Evolutionary conservation across 345 rosid species (phyloP), one percentile per base, ranked within the genome.

Genomic region (Raphanus sativus): DNA sequence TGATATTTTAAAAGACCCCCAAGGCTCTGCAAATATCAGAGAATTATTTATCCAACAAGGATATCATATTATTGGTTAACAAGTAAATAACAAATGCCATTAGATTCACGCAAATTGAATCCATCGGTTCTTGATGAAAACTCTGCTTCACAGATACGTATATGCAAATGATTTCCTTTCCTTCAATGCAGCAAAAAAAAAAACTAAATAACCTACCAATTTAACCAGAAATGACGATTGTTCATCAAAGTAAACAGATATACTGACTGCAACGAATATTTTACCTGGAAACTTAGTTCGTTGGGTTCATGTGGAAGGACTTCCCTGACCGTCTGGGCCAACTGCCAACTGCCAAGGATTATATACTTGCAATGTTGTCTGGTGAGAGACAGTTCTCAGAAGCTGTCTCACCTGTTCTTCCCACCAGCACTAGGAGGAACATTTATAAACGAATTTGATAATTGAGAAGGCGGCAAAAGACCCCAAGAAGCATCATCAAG

Each of bases 231-330:
- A 68, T n/a, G 59, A 34, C 24, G 2, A 33, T 1, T 59, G 12
- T 21, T 25, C 34, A 4, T 66, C 52, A 36, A 64, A 66, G 73
- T 11, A 52, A 10, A 50, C 71, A 24, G 34, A 71, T 38, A 36
- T 61, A 33, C 6, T 2, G 2, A 75, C n/a, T 67, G 33, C 21
- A 64, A 67, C 16, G 33, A 38, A 69, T 33, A 21, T 7, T 48
- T 4, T 77, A 93, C 96, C 96, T 88, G 89, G 56, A 87, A 84
- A 73, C 89, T 89, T 42, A 89, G 62, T 81, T 93, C 95, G 71
- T 87, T 89, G 1, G 95, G 90, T 68, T 91, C 68, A 34, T 89
- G 92, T 30, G 93, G 98, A 75, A 89, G 70, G 86, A 91, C n/a
- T n/a, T n/a, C n/a, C n/a, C n/a, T n/a, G n/a, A n/a, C n/a, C n/a